These are phyloP conservation scores for Grigorovia transvaalensis DNA, from an alignment of 805 yeast species.

Conservation along the genomic window DNA sequence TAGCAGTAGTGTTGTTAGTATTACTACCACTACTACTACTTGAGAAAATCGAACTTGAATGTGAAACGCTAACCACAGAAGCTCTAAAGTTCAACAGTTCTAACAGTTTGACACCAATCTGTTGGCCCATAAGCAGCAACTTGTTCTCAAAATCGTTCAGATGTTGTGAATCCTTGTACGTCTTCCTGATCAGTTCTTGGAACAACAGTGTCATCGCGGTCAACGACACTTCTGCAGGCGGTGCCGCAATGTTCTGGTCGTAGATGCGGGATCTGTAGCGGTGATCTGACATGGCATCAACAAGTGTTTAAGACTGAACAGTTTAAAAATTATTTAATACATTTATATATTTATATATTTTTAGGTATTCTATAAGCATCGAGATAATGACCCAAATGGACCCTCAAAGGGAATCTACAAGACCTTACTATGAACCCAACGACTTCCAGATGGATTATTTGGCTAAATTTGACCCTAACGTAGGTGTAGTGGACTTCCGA, in stretches of 20 bases:
- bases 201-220: slow-evolving; percentile 62
- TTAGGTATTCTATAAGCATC: too few relatives aligned
- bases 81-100: slow-evolving; percentile 40
- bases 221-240: slow-evolving; percentile 44
- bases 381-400: background rate
- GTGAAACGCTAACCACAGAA: slow-evolving; percentile 14
- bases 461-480: slow-evolving; percentile 49
- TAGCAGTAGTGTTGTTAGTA: background rate
- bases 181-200: slow-evolving; percentile 58
- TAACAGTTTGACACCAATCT: slow-evolving; percentile 58
- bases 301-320: too few relatives aligned
- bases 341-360: too few relatives aligned
- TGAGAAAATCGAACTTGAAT: background rate
- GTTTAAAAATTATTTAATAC: too few relatives aligned
- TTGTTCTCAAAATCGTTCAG: slow-evolving; percentile 52
- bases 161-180: slow-evolving; percentile 49
- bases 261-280: background rate
- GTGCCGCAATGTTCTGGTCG: background rate
- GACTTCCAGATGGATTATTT: slow-evolving; percentile 55
- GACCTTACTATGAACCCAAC: slow-evolving; percentile 67
- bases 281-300: background rate
- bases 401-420: slow-evolving; percentile 21
- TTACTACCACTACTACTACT: background rate
- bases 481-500: slow-evolving; percentile 45
- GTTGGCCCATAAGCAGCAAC: slow-evolving; percentile 64